Evolutionary conservation across 345 rosid genomes (phyloP).

Genomic region (Mangifera indica): DNA sequence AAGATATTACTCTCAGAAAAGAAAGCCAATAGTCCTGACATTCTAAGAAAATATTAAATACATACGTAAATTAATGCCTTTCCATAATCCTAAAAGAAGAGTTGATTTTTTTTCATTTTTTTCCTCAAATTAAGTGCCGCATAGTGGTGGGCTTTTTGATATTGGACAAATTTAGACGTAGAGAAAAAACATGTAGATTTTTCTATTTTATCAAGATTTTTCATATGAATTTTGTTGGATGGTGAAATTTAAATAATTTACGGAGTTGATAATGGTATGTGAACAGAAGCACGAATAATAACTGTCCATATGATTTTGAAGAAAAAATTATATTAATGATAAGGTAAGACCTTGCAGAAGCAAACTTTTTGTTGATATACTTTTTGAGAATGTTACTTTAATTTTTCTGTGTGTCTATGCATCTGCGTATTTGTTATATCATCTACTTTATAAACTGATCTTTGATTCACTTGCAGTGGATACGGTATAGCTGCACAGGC

Average conservation of each 20-base stretch:
- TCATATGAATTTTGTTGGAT: not conserved
- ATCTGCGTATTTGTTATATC: not conserved
- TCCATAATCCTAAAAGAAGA: not conserved
- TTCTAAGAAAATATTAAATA: not conserved
- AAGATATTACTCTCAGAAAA: not conserved
- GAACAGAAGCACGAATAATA: no score
- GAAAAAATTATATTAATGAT: no score
- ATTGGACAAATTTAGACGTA: not conserved
- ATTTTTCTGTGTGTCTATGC: not conserved
- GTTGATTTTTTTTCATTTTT: not conserved
- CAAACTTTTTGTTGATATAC: conserved; percentile 1
- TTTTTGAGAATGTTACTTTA: not conserved
- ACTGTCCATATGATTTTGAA: no score
- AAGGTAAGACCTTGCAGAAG: not conserved
- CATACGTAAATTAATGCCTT: not conserved
- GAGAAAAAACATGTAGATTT: not conserved
- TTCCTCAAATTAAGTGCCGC: not conserved
- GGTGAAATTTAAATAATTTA: no score
- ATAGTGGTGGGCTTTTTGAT: not conserved
- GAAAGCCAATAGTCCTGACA: not conserved
- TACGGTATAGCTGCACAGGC: conserved; percentile 98
- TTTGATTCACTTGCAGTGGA: conserved; percentile 48
- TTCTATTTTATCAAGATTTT: not conserved
- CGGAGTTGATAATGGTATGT: no score
- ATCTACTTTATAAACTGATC: not conserved